Evolutionary conservation across 805 yeast species (phyloP).

Genomic region (Phaffomyces thermotolerans): DNA sequence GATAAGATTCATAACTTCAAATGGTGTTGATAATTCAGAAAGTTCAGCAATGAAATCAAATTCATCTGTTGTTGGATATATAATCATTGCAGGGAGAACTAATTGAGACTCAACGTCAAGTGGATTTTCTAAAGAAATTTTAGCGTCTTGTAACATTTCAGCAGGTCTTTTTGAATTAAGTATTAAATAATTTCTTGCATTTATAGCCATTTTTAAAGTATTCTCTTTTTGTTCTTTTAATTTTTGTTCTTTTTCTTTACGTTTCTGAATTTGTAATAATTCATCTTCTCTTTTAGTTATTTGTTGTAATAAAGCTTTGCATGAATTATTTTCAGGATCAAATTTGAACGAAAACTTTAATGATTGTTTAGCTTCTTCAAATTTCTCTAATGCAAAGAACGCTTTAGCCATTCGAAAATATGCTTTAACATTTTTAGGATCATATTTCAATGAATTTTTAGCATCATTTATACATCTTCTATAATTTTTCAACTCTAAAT

Average conservation of each 20-base stretch:
- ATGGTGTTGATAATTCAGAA: constrained; percentile 63
- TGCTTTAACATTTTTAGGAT: constrained; percentile 75
- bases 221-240: constrained; percentile 35
- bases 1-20: constrained; percentile 53
- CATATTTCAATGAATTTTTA: constrained; percentile 54
- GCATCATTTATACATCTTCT: constrained; percentile 85
- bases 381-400: constrained; percentile 55
- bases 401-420: constrained; percentile 82
- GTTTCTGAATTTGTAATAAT: constrained; percentile 24
- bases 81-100: constrained; percentile 69
- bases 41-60: constrained; percentile 75
- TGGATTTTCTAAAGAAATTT: constrained; percentile 53
- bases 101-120: constrained; percentile 69
- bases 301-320: constrained; percentile 38
- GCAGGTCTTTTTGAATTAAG: constrained; percentile 47
- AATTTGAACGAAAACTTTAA: constrained; percentile 56
- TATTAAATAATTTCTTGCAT: constrained; percentile 47
- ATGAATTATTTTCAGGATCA: constrained; percentile 53
- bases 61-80: constrained; percentile 80
- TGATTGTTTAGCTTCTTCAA: constrained; percentile 66
- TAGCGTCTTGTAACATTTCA: constrained; percentile 46
- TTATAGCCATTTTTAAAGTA: constrained; percentile 51
- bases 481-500: constrained; percentile 76
- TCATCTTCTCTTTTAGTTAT: constrained; percentile 33
- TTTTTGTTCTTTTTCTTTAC: constrained; percentile 26